Evolutionary conservation across 257 asterid species (phyloP), one percentile per base, ranked within the genome.

Genomic region (Nicotiana noctiflora): DNA sequence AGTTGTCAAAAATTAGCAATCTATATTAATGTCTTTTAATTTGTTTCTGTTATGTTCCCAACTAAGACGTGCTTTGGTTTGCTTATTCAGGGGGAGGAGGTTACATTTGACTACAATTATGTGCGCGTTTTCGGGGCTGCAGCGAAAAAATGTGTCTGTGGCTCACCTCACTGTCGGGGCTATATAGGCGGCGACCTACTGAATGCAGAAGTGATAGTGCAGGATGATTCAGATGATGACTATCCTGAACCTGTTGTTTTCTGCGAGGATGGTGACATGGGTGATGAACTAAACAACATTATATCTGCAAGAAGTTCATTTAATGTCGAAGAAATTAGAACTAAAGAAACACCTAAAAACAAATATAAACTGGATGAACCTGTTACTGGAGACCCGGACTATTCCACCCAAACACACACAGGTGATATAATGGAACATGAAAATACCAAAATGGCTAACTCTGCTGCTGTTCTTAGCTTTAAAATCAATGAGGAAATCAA

Each of bases 91-190:
- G 98, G 97, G 85, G 98, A 94, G 89, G 98, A 94, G 90, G 87
- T 93, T 83, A 94, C 98, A 37, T 94, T 94, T 81, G 98, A 94
- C 85, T 93, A 94, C 89, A 94, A 94, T 85, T 94, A 91, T 82
- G 97, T 94, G 40, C 96, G 98, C 18, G 97, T 94, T 31, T 92
- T 93, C 6, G 98, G 98, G 81, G 98, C 98, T 82, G 98, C 98
- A 70, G 98, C 96, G 34, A 93, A 94, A 82, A 93, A 88, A 86
- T 93, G 98, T 80, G 93, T 92, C 3, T 94, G 98, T 84, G 94
- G 97, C 82, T 89, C 98, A n/a, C n/a, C n/a, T n/a, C n/a, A n/a
- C n/a, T n/a, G n/a, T n/a, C n/a, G n/a, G n/a, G n/a, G n/a, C n/a
- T n/a, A n/a, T n/a, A n/a, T n/a, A n/a, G n/a, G n/a, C n/a, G n/a